Percentiles rank a stretch among this genome's conserved stretches.
Conservation (phyloP, 1,284 basidiomycete genomes). For the Marasmius sp. region DNA sequence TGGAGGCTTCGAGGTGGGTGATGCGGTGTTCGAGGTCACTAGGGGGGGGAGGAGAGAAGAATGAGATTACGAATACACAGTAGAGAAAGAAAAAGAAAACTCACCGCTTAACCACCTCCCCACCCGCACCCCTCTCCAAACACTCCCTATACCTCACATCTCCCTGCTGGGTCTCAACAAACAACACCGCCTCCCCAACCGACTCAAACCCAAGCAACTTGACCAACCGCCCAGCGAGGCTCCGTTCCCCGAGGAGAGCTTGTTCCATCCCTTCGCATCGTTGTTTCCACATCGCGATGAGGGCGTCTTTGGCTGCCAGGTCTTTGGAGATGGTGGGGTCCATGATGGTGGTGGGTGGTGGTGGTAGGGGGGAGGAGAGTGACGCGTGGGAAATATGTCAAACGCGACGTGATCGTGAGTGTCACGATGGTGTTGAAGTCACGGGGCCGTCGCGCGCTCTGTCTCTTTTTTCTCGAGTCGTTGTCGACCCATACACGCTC, state of each 20-base stretch:
- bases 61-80: no score
- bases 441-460: no score
- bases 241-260: slow-evolving; percentile 30
- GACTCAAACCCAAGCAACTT: slow-evolving; percentile 36
- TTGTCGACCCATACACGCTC: no score
- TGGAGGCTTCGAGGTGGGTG: background rate
- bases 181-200: slow-evolving; percentile 34
- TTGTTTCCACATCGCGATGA: slow-evolving; percentile 27
- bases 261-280: slow-evolving; percentile 30
- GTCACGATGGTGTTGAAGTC: no score
- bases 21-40: background rate
- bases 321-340: no score
- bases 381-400: background rate
- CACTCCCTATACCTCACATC: slow-evolving; percentile 32
- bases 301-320: slow-evolving; percentile 27
- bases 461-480: no score
- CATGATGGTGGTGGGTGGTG: background rate
- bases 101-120: slow-evolving; percentile 20
- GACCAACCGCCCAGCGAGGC: slow-evolving; percentile 32
- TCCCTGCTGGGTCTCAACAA: slow-evolving; percentile 37
- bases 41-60: background rate
- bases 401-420: background rate
- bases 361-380: background rate
- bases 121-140: slow-evolving; percentile 31
- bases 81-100: background rate